Evolutionary conservation across 257 asterid species (phyloP), one percentile per base, ranked within the genome.

Genomic region (Solanum ossicruentum): DNA sequence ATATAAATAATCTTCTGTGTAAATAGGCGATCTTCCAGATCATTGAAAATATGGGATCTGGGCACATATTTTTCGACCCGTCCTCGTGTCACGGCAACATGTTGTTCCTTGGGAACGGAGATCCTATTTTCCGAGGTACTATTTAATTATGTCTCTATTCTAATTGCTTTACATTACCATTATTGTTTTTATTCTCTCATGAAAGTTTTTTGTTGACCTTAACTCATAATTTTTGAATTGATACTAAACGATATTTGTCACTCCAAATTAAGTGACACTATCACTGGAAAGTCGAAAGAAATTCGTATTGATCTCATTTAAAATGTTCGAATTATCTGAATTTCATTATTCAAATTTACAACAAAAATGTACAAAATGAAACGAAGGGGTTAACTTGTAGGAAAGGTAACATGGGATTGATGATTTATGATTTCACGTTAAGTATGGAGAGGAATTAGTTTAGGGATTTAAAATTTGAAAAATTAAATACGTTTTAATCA

Each of bases 21-120:
- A 63, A 79, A 63, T 70, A 86, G 61, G 67, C 83, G 60, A 71
- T 65, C 56, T 72, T 26, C 32, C 26, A 39, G 26, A 65, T 49
- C 84, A 43, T 63, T 70, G 43, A 66, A 82, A 54, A 81, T 63
- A 97, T 97, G 99, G 97, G 95, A 86, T 88, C 96, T 82, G 93
- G 94, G 28, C 94, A 93, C 81, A 89, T 95, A 88, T 93, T 90
- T 92, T 97, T 95, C 77, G 92, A 92, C 82, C 92, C 93, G 58
- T 84, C 98, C 75, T 88, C 98, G 75, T 89, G 93, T 93, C 91
- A 91, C 79, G 90, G 91, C 89, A 92, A 92, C 91, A 90, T 95
- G 94, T 43, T 94, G 87, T 92, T 91, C 87, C 92, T 93, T 26
- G 96, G 97, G 83, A 90, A 89, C 73, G 91, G 87, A 6, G 97